These are phyloP conservation scores for Calocybe cyanea DNA, from an alignment of 768 basidiomycete genomes.

Conservation along the genomic window DNA sequence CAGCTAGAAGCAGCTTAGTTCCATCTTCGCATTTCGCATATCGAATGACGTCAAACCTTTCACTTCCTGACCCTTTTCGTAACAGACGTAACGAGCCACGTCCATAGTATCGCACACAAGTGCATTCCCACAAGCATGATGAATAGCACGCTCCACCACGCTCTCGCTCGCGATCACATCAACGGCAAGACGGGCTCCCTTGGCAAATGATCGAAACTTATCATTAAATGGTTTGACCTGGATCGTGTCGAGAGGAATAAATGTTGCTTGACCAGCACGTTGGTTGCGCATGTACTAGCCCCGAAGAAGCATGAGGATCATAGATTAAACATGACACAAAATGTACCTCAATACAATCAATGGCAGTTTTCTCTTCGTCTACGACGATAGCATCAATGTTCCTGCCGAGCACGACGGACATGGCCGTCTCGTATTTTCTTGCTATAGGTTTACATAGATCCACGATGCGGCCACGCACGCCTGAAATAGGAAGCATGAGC, in stretches of 20 bases:
- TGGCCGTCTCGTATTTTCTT: conserved; percentile 88
- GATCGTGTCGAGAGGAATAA: conserved; percentile 97
- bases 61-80: conserved; percentile 93
- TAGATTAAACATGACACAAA: not conserved
- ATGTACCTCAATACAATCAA: conserved; percentile 90
- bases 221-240: conserved; percentile 92
- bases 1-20: conserved; percentile 50
- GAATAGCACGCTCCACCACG: conserved; percentile 88
- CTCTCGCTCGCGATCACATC: conserved; percentile 84
- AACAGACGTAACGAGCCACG: conserved; percentile 84
- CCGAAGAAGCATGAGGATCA: conserved; percentile 2
- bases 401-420: conserved; percentile 87
- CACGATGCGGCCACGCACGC: conserved; percentile 88
- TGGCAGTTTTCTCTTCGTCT: conserved; percentile 94
- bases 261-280: conserved; percentile 93
- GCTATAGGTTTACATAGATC: conserved; percentile 95
- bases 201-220: conserved; percentile 88
- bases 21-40: too few species aligned
- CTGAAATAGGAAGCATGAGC: conserved; percentile 29
- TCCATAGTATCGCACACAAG: conserved; percentile 96
- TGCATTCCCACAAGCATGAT: conserved; percentile 93
- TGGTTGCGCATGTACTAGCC: conserved; percentile 97
- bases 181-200: conserved; percentile 81
- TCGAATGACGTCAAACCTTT: conserved; percentile 60
- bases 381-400: conserved; percentile 96